A percentile compares a stretch with the other conserved stretches of the same genome.
phyloP scores from a whole-genome alignment of 805 yeast genomes.

The Teunomyces atbi region DNA sequence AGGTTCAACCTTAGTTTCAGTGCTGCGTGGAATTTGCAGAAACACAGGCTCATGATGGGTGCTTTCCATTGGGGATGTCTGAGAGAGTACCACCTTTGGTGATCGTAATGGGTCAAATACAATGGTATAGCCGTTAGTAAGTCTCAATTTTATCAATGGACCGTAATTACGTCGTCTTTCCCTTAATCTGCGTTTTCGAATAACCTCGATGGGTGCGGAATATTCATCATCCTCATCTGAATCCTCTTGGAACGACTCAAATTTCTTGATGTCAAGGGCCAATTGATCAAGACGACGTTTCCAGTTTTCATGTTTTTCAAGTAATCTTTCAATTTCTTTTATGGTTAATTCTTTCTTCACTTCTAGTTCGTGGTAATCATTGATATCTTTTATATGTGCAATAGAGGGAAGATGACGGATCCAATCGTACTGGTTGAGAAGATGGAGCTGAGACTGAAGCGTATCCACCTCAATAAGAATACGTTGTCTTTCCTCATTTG shows the following conservation, averaged over 20 bases:
- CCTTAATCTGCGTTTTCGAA: conserved; percentile 21
- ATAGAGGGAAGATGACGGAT: conserved; percentile 41
- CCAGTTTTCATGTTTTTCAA: conserved; percentile 40
- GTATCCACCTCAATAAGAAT: conserved; percentile 58
- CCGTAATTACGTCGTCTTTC: conserved; percentile 31
- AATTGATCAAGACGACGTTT: conserved; percentile 28
- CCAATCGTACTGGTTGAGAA: conserved; percentile 49
- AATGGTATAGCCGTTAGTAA: conserved; percentile 37
- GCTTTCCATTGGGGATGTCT: not conserved
- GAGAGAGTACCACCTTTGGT: conserved; percentile 18
- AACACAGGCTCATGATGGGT: no score
- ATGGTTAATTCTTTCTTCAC: conserved; percentile 53
- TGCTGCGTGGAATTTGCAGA: no score
- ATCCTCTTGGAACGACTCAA: conserved; percentile 9
- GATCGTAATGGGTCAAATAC: conserved; percentile 38
- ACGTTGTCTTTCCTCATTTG: conserved; percentile 51
- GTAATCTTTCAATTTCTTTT: conserved; percentile 41
- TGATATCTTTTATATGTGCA: conserved; percentile 48
- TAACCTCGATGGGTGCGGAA: conserved; percentile 19
- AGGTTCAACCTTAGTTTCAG: not conserved
- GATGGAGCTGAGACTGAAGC: conserved; percentile 42
- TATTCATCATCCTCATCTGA: conserved; percentile 27
- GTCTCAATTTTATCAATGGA: conserved; percentile 32
- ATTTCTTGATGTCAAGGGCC: conserved; percentile 23
- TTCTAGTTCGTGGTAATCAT: conserved; percentile 49